Evolutionary conservation across 2,329 filamentous ascomycete genomes (phyloP), one percentile per base, ranked within the genome.

Genomic region (Scytalidium lignicola): DNA sequence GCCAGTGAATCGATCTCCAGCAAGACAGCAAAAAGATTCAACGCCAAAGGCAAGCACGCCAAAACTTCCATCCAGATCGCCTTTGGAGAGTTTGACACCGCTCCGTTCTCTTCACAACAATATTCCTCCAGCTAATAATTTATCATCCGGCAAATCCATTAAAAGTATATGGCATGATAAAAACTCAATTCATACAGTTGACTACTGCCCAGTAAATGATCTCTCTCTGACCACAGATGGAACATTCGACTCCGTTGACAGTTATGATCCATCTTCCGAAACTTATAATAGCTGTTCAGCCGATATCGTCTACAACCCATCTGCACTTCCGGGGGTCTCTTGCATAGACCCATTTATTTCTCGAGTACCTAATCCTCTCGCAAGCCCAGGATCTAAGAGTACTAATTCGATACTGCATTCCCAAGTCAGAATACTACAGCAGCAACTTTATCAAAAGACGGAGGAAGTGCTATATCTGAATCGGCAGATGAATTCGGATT

Each of bases 401-500:
- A 51, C 51, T 20, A 67, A 64, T 42, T 61, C 65, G 6, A 48
- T 66, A 3, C 63, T 80, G 3, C 71, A 79, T 55, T 62, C 65
- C 0, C 76, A 78, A 55, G 73, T 81, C 13, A 69, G 71, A 15
- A 68, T 55, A 19, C 68, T 84, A 7, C 74, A 77, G 55, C 66
- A 64, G 2, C 72, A 74, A 40, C 59, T 83, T 2, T 67, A 71
- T 6, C 53, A 56, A 8, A 74, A 71, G 46, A 67, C 61, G 1
- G 75, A 80, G 46, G 75, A 81, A 55, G 61, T 65, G 3, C 50
- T 58, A 3, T 70, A 74, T 13, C 61, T 80, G 19, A 68, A 66
- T 17, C 67, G 71, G 6, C 71, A 74, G 48, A 57, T 82, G 2
- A 72, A 74, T 44, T 63, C 73, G 15, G 66, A 70, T 40, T 66